Base-by-base conservation (phyloP, 2,329 filamentous ascomycete genomes). In the Pseudopyricularia cyperi region DNA sequence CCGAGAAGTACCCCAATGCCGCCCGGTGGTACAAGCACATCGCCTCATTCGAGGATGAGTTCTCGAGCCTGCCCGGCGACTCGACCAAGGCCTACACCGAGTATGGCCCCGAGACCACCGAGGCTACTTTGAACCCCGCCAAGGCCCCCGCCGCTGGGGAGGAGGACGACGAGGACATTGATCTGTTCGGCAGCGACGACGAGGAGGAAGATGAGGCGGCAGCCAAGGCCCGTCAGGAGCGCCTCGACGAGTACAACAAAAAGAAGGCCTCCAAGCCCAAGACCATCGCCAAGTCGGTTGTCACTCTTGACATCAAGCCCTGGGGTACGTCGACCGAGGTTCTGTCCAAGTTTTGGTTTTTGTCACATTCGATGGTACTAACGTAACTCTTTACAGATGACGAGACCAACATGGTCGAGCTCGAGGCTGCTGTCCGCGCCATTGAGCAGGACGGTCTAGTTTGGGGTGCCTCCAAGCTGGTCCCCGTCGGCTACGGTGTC, bases 21-120 rank as follows among this genome's bases (percentile, higher is more conserved):
- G 89, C 88, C 67, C 86, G 93, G 72, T 98, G 93, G 93, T 96
- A 95, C 83, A 95, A 94, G 82, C 91, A 98, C 82, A 88, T 96
- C 68, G 82, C 87, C 70, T 86, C 87, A 63, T 95, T 87, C 76
- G 84, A 94, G 79, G 79, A 85, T 61, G 91, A 97, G 72, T 97
- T 97, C 77, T 77, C 85, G 64, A 86, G 83, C 59, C 87, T 98
- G 51, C 80, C 89, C 54, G 93, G 93, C 71, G 91, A 97, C 74
- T 81, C 90, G 62, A 85, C 86, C 70, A 89, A 93, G 78, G 77
- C 85, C 60, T 87, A 85, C 77, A 90, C 87, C 63, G 80, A 84
- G 68, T 97, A 97, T 75, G 93, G 93, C 65, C 93, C 93, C 58
- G 90, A 95, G 64, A 76, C 74, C 57, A 71, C 75, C 57, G 85